Conservation (phyloP, 768 basidiomycete genomes). For the Hypholoma fasciculare region DNA sequence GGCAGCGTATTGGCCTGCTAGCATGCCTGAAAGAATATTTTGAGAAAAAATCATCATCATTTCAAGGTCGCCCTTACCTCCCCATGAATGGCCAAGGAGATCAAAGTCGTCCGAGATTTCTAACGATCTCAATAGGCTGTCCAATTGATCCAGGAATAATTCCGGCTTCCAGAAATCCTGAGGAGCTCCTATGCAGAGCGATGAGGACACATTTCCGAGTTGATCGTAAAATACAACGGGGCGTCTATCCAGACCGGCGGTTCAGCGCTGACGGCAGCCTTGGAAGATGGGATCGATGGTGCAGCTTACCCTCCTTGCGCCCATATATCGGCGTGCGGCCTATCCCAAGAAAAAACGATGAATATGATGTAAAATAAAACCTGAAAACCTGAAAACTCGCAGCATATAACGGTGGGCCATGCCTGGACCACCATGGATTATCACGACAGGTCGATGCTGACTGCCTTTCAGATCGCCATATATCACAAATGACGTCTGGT, state of each 20-base stretch:
- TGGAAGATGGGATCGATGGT: too few species aligned
- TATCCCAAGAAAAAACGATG: too few species aligned
- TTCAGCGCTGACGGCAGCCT: too few species aligned
- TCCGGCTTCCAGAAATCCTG: constrained; percentile 46
- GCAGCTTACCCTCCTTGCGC: too few species aligned
- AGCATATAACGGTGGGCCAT: too few species aligned
- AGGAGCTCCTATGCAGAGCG: constrained; percentile 48
- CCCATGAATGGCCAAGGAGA: constrained; percentile 50
- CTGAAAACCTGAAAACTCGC: too few species aligned
- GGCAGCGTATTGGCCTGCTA: constrained; percentile 36
- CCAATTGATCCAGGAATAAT: constrained; percentile 25
- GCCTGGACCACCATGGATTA: too few species aligned
- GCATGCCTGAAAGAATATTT: constrained; percentile 36
- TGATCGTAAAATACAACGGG: constrained; percentile 57
- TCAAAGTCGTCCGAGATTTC: constrained; percentile 39
- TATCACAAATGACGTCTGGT: neutral
- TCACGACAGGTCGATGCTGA: too few species aligned
- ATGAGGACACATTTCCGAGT: constrained; percentile 50
- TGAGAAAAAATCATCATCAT: neutral
- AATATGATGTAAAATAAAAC: too few species aligned
- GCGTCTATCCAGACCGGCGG: neutral
- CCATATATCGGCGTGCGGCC: too few species aligned
- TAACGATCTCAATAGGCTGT: neutral
- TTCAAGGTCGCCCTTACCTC: constrained; percentile 17
- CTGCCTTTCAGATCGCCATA: neutral